Evolutionary conservation across 2,329 filamentous ascomycete species (phyloP).

Genomic region (Cladophialophora psammophila): DNA sequence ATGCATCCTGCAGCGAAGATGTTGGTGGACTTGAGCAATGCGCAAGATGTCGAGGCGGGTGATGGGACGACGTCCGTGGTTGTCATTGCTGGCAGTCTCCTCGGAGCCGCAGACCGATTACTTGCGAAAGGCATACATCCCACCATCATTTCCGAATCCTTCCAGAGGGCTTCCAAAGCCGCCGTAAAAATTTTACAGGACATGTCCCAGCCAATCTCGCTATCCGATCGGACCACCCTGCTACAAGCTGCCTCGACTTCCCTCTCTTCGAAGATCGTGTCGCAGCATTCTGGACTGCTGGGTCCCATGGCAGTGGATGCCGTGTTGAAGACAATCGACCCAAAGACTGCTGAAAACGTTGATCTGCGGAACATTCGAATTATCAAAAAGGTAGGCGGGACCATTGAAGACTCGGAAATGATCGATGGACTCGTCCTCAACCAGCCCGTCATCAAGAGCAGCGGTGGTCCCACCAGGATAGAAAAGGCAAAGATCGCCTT

Average conservation of each 20-base stretch:
- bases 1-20: constrained; percentile 99
- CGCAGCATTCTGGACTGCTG: constrained; percentile 91
- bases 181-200: constrained; percentile 89
- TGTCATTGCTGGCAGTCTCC: constrained; percentile 92
- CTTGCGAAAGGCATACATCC: constrained; percentile 94
- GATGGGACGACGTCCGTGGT: constrained; percentile 98
- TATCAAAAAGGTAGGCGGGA: constrained; percentile 96
- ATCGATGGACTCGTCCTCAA: constrained; percentile 92
- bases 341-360: constrained; percentile 94
- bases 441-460: constrained; percentile 92
- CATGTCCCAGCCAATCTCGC: constrained; percentile 92
- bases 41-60: constrained; percentile 97
- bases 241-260: constrained; percentile 97
- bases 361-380: constrained; percentile 96
- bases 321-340: constrained; percentile 92
- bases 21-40: constrained; percentile 95
- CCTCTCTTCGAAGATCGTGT: constrained; percentile 97
- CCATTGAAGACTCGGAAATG: constrained; percentile 98
- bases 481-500: constrained; percentile 97
- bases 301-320: constrained; percentile 99
- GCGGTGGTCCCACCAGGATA: constrained; percentile 87
- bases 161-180: constrained; percentile 90
- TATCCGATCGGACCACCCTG: constrained; percentile 86
- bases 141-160: constrained; percentile 95
- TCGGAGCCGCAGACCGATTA: constrained; percentile 91